Evolutionary conservation across 2,329 filamentous ascomycete species (phyloP).

Genomic region (Trichoderma endophyticum): DNA sequence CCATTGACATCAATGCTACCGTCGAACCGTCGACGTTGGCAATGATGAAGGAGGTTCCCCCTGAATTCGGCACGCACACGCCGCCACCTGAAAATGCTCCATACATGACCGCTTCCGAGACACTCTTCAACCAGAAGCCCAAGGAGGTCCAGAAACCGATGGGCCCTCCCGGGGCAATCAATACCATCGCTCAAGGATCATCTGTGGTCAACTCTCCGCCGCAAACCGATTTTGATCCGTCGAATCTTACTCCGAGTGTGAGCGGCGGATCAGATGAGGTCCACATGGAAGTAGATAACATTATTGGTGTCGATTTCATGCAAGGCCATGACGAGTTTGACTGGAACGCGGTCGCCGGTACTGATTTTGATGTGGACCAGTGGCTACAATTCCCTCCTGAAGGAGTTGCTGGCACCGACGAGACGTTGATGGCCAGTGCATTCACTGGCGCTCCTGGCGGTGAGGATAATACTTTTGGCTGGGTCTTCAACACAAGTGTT

Average conservation of each 20-base stretch:
- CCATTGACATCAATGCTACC: constrained; percentile 62
- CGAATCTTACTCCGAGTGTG: constrained; percentile 44
- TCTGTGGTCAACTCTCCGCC: constrained; percentile 41
- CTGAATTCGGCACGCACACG: constrained; percentile 43
- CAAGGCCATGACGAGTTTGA: constrained; percentile 50
- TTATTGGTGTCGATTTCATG: constrained; percentile 45
- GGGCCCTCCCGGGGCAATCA: constrained; percentile 39
- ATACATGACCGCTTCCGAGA: constrained; percentile 42
- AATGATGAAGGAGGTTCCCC: constrained; percentile 37
- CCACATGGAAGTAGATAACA: constrained; percentile 35
- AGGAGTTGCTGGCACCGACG: constrained; percentile 40
- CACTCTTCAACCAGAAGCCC: constrained; percentile 36
- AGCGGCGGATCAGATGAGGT: constrained; percentile 44
- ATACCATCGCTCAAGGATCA: constrained; percentile 35
- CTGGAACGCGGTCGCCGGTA: constrained; percentile 51
- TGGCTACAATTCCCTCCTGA: constrained; percentile 58
- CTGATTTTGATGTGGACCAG: constrained; percentile 57
- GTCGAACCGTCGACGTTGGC: constrained; percentile 32
- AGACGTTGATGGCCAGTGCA: constrained; percentile 35
- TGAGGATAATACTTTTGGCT: constrained; percentile 28
- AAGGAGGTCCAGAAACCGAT: constrained; percentile 33
- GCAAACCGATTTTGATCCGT: constrained; percentile 43
- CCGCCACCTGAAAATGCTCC: constrained; percentile 52
- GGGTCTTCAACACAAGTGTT: constrained; percentile 29
- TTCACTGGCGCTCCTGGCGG: constrained; percentile 28